Base-by-base conservation (phyloP, 2,329 filamentous ascomycete species). In the Clarireedia monteithiana region DNA sequence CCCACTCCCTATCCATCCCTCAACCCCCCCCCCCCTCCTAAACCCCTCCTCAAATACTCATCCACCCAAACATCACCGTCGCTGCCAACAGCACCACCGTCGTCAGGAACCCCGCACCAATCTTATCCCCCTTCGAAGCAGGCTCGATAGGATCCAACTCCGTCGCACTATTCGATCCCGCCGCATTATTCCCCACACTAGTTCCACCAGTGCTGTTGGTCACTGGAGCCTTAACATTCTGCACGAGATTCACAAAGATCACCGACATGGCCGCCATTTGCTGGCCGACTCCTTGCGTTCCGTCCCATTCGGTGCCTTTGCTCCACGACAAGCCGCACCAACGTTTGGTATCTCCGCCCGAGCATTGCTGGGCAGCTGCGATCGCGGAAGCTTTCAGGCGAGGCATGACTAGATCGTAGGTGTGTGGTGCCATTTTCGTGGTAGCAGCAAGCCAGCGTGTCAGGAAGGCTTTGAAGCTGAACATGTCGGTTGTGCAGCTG, bases 181-280 rank as follows among this genome's bases (percentile, higher is more conserved):
- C 64, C 27, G 57, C 54, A 14, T 60, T 60, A 48, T 69, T 62
- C 0, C 66, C 65, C 15, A 59, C 48, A 53, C 61, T 64, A 9
- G 64, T 67, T 54, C 80, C 80, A 6, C 63, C 62, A n/a, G 75
- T 62, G 3, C 23, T 24, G 38, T 64, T 63, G 68, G 49, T 64
- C 1, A 66, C 57, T 3, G 64, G 55, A 5, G 64, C 59, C 1
- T 73, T 67, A 2, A 64, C 40, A 5, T 47, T 5, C 7, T 52
- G 47, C 2, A 68, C 59, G 9, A 77, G 66, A 57, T 75, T 70
- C 24, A 72, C 71, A 53, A 72, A 67, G 51, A 83, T 78, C 6
- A 86, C 75, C 62, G 87, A 83, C 69, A 88, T 72, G 5, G 81
- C 83, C 1, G 81, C 77, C 85, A 89, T 88, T 70, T 88, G 84